Conservation (phyloP, 1,139 yeast genomes). For the Spencermartinsiella ligniputridi region DNA sequence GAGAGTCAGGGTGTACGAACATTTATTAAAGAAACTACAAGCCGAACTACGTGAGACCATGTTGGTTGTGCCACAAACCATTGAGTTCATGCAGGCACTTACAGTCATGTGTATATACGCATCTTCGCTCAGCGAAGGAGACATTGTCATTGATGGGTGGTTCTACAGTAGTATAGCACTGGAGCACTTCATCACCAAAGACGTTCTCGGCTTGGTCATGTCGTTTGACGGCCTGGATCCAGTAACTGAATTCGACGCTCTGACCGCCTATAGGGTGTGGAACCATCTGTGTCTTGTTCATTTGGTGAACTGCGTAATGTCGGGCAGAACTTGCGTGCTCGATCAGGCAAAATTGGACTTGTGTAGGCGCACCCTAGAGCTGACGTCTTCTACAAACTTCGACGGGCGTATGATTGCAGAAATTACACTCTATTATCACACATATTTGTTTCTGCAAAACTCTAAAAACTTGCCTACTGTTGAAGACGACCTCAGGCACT, state of each 20-base stretch:
- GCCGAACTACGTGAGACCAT: conserved; percentile 46
- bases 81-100: conserved; percentile 63
- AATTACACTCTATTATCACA: conserved; percentile 56
- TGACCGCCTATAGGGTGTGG: conserved; percentile 58
- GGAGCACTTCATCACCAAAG: conserved; percentile 51
- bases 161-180: conserved; percentile 54
- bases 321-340: conserved; percentile 71
- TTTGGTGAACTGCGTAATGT: conserved; percentile 59
- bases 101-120: conserved; percentile 61
- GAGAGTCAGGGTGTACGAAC: conserved; percentile 36
- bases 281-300: conserved; percentile 73
- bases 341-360: conserved; percentile 62
- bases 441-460: conserved; percentile 58
- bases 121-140: conserved; percentile 51
- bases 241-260: conserved; percentile 45
- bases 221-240: conserved; percentile 34
- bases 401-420: conserved; percentile 85
- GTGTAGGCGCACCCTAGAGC: conserved; percentile 57
- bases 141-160: conserved; percentile 55
- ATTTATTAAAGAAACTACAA: conserved; percentile 35
- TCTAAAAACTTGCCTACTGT: conserved; percentile 29
- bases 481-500: conserved; percentile 42
- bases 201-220: conserved; percentile 35
- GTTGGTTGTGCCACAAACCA: conserved; percentile 40
- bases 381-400: conserved; percentile 67